phyloP scores from a whole-genome alignment of 176 grass and related monocot genomes.

The Eleusine coracana region DNA sequence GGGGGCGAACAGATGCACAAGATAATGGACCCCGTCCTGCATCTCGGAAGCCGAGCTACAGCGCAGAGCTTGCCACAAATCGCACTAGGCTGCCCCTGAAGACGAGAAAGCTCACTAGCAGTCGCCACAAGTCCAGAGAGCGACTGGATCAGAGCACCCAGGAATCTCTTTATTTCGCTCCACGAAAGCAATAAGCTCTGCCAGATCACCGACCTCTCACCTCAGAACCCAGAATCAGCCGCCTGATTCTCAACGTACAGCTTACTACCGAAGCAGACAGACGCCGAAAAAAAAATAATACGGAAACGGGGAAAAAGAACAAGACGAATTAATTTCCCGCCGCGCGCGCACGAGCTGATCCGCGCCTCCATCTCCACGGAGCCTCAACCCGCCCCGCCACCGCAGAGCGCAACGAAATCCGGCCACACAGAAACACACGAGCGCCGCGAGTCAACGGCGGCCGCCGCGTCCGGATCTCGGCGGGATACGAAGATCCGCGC shows the following conservation, averaged over 20 bases:
- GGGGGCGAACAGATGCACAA: neutral
- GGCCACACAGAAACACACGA: neutral
- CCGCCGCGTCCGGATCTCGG: constrained; percentile 26
- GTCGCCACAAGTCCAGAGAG: neutral
- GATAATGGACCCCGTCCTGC: neutral
- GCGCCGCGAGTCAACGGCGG: constrained; percentile 22
- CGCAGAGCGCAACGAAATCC: neutral
- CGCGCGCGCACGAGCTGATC: neutral
- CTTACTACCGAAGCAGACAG: neutral
- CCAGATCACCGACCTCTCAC: neutral
- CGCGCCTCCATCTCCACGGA: neutral
- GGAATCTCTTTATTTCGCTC: neutral
- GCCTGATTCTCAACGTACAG: neutral
- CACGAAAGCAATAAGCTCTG: too few relatives aligned
- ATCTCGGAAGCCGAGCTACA: neutral
- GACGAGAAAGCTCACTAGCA: neutral
- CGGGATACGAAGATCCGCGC: constrained; percentile 14
- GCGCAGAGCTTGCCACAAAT: neutral
- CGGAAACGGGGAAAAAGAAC: neutral
- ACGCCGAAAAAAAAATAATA: neutral
- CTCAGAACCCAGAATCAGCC: neutral
- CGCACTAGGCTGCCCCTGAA: neutral
- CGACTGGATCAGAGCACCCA: neutral
- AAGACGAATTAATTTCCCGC: neutral
- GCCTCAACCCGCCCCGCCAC: neutral